phyloP scores from a whole-genome alignment of 2,329 filamentous ascomycete species.

The Exophiala spinifera region DNA sequence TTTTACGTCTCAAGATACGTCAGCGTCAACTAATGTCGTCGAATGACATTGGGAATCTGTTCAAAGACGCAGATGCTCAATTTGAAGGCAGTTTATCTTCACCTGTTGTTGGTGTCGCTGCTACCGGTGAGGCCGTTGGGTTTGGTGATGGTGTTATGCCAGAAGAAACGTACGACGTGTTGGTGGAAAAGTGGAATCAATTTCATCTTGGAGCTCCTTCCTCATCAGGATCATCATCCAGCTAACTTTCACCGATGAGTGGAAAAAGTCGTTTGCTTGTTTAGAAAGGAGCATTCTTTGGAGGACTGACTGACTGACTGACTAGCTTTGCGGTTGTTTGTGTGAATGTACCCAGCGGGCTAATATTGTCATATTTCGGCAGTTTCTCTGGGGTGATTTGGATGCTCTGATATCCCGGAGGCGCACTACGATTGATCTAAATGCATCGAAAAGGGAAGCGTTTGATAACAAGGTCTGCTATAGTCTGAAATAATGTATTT shows the following conservation, averaged over 20 bases:
- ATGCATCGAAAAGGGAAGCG: too few species aligned
- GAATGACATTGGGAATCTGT: neutral
- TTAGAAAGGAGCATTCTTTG: too few species aligned
- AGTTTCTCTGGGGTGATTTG: too few species aligned
- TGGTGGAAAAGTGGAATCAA: slow-evolving; percentile 4
- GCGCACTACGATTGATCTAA: too few species aligned
- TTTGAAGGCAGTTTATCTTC: slow-evolving; percentile 1
- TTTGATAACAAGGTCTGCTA: too few species aligned
- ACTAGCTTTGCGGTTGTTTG: too few species aligned
- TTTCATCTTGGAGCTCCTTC: slow-evolving; percentile 4
- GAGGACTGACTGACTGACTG: too few species aligned
- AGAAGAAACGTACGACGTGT: slow-evolving; percentile 5
- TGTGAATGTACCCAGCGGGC: too few species aligned
- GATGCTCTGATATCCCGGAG: too few species aligned
- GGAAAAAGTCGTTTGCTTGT: too few species aligned
- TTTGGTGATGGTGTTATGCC: neutral
- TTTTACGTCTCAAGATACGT: slow-evolving; percentile 3
- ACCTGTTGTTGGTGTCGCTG: neutral
- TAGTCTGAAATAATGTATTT: too few species aligned
- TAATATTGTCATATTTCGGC: too few species aligned
- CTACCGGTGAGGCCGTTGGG: neutral
- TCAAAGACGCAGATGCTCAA: slow-evolving; percentile 2
- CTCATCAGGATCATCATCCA: slow-evolving; percentile 1
- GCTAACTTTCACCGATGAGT: neutral
- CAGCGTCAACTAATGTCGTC: slow-evolving; percentile 5